A percentile compares a stretch with the other conserved stretches of the same genome.
phyloP scores from a whole-genome alignment of 306 rosid species.

The Dryas alaskensis region DNA sequence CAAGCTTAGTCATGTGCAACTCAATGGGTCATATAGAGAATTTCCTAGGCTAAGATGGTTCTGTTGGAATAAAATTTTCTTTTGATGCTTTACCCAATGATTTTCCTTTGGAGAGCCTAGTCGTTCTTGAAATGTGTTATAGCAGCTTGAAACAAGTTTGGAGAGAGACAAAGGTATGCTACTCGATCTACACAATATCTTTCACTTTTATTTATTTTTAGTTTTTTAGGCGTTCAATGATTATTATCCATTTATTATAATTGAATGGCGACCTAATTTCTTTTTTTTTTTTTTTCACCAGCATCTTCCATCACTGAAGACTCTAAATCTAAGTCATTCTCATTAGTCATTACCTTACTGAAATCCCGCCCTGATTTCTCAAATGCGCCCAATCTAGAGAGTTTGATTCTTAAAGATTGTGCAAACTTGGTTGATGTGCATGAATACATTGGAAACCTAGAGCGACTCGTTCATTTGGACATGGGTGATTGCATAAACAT shows the following conservation, averaged over 20 bases:
- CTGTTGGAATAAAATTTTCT: conserved; percentile 19
- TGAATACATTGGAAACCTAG: too few species aligned
- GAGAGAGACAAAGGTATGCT: neutral
- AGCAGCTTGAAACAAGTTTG: conserved; percentile 10
- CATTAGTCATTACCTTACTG: neutral
- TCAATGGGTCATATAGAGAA: neutral
- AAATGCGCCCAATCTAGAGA: neutral
- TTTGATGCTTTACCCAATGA: neutral
- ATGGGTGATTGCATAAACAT: too few species aligned
- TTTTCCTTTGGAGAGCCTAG: conserved; percentile 9
- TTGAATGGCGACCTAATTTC: too few species aligned
- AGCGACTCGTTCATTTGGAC: too few species aligned
- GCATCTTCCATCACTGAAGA: conserved; percentile 3
- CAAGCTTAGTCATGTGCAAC: conserved; percentile 1
- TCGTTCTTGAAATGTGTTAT: conserved; percentile 20
- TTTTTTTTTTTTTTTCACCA: neutral
- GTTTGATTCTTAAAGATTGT: too few species aligned
- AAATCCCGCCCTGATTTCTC: conserved; percentile 4
- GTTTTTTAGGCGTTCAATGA: neutral
- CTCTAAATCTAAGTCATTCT: conserved; percentile 14
- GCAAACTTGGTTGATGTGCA: too few species aligned
- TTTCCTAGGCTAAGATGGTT: neutral
- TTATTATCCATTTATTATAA: too few species aligned
- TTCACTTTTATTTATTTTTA: neutral
- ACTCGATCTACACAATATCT: too few species aligned